phyloP scores from a whole-genome alignment of 371 early-diverging fungal genomes.

The Haplosporangium sp. region DNA sequence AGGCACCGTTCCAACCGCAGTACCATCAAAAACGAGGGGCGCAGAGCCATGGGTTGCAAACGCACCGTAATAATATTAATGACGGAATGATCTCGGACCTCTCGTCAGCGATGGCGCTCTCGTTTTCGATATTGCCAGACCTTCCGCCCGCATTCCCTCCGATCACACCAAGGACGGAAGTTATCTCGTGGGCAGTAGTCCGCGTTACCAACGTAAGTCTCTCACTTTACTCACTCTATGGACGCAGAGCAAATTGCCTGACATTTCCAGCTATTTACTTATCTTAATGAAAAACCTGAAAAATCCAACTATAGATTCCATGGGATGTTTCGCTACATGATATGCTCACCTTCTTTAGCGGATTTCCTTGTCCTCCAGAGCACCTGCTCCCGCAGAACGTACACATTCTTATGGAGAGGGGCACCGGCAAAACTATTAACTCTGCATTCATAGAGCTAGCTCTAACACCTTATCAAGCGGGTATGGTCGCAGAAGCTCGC shows the following conservation, averaged over 20 bases:
- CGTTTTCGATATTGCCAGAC: slow-evolving; percentile 26
- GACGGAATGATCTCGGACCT: background rate
- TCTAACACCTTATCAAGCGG: slow-evolving; percentile 44
- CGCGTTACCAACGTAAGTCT: slow-evolving; percentile 52
- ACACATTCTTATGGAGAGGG: slow-evolving; percentile 62
- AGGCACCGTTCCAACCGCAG: background rate
- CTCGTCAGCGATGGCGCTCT: background rate
- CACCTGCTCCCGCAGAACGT: slow-evolving; percentile 50
- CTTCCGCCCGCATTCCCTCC: slow-evolving; percentile 33
- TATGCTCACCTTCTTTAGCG: slow-evolving; percentile 34
- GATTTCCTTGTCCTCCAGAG: slow-evolving; percentile 37
- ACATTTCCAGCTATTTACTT: background rate
- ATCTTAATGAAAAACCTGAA: too few relatives aligned
- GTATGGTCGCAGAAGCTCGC: slow-evolving; percentile 64
- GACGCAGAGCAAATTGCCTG: background rate
- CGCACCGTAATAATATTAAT: background rate
- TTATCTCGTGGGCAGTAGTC: slow-evolving; percentile 48
- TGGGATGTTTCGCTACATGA: slow-evolving; percentile 56
- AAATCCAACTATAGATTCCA: slow-evolving; percentile 36
- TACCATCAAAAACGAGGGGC: too few relatives aligned
- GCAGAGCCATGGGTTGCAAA: too few relatives aligned
- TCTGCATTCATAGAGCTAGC: slow-evolving; percentile 64
- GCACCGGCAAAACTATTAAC: slow-evolving; percentile 61
- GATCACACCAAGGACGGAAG: slow-evolving; percentile 19
- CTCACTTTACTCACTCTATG: too few relatives aligned